Base-by-base conservation (phyloP, 345 rosid species). In the Atalantia buxifolia region DNA sequence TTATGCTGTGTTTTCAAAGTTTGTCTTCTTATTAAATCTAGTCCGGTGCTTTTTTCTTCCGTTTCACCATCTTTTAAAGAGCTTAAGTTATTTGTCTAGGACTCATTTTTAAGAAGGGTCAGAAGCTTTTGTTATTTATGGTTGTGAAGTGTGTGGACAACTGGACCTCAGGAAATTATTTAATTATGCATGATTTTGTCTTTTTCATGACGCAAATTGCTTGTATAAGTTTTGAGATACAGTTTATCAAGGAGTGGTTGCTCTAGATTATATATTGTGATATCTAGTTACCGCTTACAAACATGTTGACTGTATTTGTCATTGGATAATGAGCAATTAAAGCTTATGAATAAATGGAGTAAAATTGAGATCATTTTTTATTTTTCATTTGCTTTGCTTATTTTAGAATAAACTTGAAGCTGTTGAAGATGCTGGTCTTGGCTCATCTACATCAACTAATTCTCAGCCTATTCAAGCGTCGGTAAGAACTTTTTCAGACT, bases 401-500 rank as follows among this genome's bases (percentile, higher is more conserved):
- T 74, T 92, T 83, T 84, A 84, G 89, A 85, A 79, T 83, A 35
- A 82, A 67, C 80, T 78, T n/a, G 36, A 80, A 79, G 27, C 78
- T 56, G 62, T 67, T 86, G 67, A 81, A 35, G 88, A 87, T 83
- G 78, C 78, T 75, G 82, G 71, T 81, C 69, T 78, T 71, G 71
- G 72, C 61, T 83, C 81, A 40, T 77, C 84, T 64, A 70, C 80
- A 59, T 66, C 84, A 62, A 67, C 81, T 31, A 25, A 78, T 72
- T 88, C 93, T 73, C 89, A 85, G 75, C 63, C 89, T 61, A 87
- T 74, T 67, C 78, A 85, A 71, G 83, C 81, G 73, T 73, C 86
- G 59, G 74, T 77, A 69, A 71, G 79, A 76, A 76, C 85, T 73
- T 82, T 88, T 36, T 78, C 81, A 81, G 79, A 73, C 73, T 76